A percentile compares a stretch with the other conserved stretches of the same genome.
phyloP scores from a whole-genome alignment of 1,139 yeast genomes.

The Petasospora fabianii region DNA sequence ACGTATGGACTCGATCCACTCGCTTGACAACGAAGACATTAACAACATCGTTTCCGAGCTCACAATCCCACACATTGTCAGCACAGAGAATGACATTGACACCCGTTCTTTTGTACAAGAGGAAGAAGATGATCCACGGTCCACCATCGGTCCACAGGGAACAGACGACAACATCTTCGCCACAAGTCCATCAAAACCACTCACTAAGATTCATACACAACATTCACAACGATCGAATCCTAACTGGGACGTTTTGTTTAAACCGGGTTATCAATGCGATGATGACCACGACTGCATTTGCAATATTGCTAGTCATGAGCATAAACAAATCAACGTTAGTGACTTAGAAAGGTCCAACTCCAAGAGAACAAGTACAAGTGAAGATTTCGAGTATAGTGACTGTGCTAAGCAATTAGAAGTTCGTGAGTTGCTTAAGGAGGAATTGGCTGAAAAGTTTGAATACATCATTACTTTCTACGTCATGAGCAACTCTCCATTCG shows the following conservation, averaged over 20 bases:
- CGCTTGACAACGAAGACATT: conserved; percentile 14
- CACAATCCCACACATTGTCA: conserved; percentile 17
- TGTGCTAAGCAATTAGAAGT: conserved; percentile 16
- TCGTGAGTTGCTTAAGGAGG: conserved; percentile 27
- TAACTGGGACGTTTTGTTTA: conserved; percentile 24
- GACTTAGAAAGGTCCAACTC: neutral
- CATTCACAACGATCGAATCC: conserved; percentile 5
- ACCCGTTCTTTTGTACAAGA: conserved; percentile 21
- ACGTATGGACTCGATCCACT: conserved; percentile 14
- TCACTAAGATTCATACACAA: conserved; percentile 6
- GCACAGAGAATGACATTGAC: conserved; percentile 25
- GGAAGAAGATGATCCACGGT: conserved; percentile 13
- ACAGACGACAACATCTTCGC: no score
- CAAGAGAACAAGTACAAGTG: conserved; percentile 1
- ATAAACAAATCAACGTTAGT: conserved; percentile 1
- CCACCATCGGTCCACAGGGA: no score
- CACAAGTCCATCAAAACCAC: conserved; percentile 1
- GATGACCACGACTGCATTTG: conserved; percentile 19
- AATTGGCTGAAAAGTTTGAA: conserved; percentile 31
- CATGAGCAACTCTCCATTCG: conserved; percentile 38
- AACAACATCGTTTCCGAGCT: conserved; percentile 13
- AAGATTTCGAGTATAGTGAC: conserved; percentile 19
- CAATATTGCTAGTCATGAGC: conserved; percentile 13
- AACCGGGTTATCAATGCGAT: conserved; percentile 20
- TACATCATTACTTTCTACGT: conserved; percentile 29